These are phyloP conservation scores for Populus deltoides DNA, from an alignment of 345 rosid genomes.

Conservation along the genomic window DNA sequence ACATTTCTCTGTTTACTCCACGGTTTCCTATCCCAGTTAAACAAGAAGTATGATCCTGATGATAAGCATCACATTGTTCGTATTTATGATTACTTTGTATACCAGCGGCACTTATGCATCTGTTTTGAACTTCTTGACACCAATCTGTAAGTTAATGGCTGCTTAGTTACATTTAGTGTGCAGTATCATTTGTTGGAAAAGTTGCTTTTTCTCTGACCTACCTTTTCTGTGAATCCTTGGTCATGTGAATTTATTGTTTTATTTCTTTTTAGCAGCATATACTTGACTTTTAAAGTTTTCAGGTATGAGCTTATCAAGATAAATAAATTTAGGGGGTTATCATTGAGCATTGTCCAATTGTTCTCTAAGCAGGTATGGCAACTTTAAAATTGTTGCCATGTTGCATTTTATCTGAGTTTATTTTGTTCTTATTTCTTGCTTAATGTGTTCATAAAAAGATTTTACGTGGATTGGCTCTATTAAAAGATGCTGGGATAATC, in stretches of 20 bases:
- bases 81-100: conserved; percentile 83
- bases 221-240: neutral
- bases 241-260: conserved; percentile 1
- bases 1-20: conserved; percentile 15
- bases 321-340: conserved; percentile 88
- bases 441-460: conserved; percentile 46
- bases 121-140: conserved; percentile 95
- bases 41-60: conserved; percentile 95
- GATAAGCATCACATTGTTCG: conserved; percentile 99
- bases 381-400: conserved; percentile 3
- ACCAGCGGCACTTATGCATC: conserved; percentile 86
- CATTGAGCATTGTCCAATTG: conserved; percentile 89
- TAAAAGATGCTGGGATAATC: conserved; percentile 95
- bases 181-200: conserved; percentile 5
- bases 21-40: conserved; percentile 54
- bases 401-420: conserved; percentile 9
- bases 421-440: conserved; percentile 13
- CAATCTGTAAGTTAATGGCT: conserved; percentile 68
- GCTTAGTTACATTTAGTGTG: neutral
- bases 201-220: conserved; percentile 5
- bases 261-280: conserved; percentile 15
- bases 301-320: conserved; percentile 99
- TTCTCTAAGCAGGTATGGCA: conserved; percentile 88
- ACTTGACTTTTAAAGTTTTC: conserved; percentile 32
- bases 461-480: conserved; percentile 76